phyloP scores from a whole-genome alignment of 2,329 filamentous ascomycete species.

The Microsporum ferrugineum region DNA sequence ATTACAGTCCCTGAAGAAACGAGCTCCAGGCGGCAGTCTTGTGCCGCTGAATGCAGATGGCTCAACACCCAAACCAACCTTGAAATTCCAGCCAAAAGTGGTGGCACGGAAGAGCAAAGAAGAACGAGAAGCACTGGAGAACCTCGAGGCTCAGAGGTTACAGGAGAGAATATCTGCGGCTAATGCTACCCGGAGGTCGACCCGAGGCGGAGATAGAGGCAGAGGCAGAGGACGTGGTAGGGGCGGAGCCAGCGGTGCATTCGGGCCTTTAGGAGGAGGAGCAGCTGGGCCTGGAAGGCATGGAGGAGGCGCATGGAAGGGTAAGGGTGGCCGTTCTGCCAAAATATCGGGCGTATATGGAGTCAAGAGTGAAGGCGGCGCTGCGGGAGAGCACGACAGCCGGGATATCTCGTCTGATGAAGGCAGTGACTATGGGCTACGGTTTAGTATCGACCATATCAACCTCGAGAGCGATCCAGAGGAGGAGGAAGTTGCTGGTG shows the following conservation, averaged over 20 bases:
- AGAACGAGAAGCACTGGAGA: conserved; percentile 35
- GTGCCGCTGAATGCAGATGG: conserved; percentile 21
- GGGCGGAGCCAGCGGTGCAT: conserved; percentile 22
- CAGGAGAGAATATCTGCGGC: conserved; percentile 31
- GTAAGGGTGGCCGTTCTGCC: conserved; percentile 17
- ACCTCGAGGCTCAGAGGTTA: conserved; percentile 31
- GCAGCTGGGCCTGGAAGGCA: conserved; percentile 19
- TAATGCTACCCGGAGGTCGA: conserved; percentile 19
- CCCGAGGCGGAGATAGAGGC: conserved; percentile 9
- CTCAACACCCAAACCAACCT: conserved; percentile 26
- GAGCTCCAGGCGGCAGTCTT: conserved; percentile 28
- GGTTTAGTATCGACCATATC: conserved; percentile 48
- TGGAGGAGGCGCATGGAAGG: conserved; percentile 18
- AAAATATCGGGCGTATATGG: conserved; percentile 20
- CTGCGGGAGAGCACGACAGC: conserved; percentile 15
- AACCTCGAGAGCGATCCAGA: conserved; percentile 45
- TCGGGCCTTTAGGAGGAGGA: conserved; percentile 22
- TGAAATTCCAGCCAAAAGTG: conserved; percentile 36
- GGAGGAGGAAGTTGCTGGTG: conserved; percentile 27
- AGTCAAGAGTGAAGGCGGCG: conserved; percentile 20
- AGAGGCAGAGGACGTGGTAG: conserved; percentile 22
- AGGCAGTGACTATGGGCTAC: conserved; percentile 35
- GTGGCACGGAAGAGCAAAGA: conserved; percentile 35
- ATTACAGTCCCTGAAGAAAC: conserved; percentile 33
- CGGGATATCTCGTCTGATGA: conserved; percentile 38